Evolutionary conservation across 345 rosid species (phyloP).

Genomic region (Turnera subulata): DNA sequence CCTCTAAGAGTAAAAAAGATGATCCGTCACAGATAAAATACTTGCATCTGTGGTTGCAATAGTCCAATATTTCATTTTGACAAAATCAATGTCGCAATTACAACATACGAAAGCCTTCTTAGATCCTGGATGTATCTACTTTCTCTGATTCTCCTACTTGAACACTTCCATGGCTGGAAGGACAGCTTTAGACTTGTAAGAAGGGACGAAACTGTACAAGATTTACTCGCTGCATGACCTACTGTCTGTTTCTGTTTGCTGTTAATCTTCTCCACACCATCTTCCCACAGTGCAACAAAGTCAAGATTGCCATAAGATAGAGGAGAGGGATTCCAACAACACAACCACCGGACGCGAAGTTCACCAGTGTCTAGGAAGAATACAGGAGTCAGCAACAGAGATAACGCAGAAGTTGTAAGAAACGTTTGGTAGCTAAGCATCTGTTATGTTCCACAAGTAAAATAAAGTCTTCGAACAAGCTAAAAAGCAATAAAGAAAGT

Average conservation of each 20-base stretch:
- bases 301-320: slow-evolving; percentile 55
- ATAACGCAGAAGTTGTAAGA: neutral
- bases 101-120: too few relatives aligned
- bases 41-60: too few relatives aligned
- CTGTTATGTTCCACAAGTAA: neutral
- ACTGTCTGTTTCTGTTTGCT: slow-evolving; percentile 39
- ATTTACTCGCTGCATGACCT: neutral
- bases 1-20: too few relatives aligned
- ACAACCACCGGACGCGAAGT: slow-evolving; percentile 81
- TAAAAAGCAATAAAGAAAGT: neutral
- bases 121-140: too few relatives aligned
- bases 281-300: slow-evolving; percentile 67
- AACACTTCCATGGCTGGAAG: neutral
- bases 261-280: slow-evolving; percentile 73
- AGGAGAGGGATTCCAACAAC: slow-evolving; percentile 75
- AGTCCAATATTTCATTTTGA: too few relatives aligned
- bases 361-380: slow-evolving; percentile 65
- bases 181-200: neutral
- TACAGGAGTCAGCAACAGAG: neutral
- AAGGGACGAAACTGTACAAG: neutral
- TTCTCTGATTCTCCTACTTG: neutral
- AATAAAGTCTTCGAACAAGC: neutral
- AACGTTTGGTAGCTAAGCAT: too few relatives aligned
- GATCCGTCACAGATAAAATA: too few relatives aligned
- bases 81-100: too few relatives aligned